Conservation (phyloP, 2,329 filamentous ascomycete species). For the Colletotrichum falcatum region DNA sequence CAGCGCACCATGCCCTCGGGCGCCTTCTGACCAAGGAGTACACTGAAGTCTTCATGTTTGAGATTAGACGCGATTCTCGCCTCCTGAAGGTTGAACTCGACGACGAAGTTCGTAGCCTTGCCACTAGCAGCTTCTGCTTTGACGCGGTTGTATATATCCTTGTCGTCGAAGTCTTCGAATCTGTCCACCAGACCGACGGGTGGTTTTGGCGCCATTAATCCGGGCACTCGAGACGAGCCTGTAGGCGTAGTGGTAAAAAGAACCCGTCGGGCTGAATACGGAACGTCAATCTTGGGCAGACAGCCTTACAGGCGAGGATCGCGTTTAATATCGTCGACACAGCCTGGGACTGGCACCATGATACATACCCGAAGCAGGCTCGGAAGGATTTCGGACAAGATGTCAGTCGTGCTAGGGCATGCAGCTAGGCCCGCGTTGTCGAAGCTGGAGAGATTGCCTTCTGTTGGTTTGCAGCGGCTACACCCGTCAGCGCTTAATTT, state of each 20-base stretch:
- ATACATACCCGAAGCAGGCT: not conserved
- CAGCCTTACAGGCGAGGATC: not conserved
- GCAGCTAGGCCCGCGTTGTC: not conserved
- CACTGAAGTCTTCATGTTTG: slow-evolving; percentile 53
- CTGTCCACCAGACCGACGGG: slow-evolving; percentile 39
- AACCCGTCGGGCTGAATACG: not conserved
- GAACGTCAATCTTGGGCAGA: no score
- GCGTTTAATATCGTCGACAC: not conserved
- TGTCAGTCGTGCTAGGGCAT: not conserved
- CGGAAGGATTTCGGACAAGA: not conserved
- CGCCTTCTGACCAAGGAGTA: slow-evolving; percentile 50
- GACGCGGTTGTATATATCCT: slow-evolving; percentile 58
- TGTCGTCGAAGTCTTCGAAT: slow-evolving; percentile 67
- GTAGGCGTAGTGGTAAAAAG: not conserved
- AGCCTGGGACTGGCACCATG: not conserved
- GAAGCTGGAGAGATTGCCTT: not conserved
- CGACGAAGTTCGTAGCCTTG: slow-evolving; percentile 68
- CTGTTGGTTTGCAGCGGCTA: slow-evolving; percentile 14
- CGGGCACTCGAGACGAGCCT: not conserved
- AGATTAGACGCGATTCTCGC: slow-evolving; percentile 70
- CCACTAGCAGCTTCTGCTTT: slow-evolving; percentile 54
- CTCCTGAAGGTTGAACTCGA: slow-evolving; percentile 70
- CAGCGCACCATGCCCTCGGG: slow-evolving; percentile 64
- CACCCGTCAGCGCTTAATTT: slow-evolving; percentile 4
- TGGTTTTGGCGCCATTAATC: not conserved